Conservation (phyloP, 2,329 filamentous ascomycete species). For the Dactylellina haptotyla region DNA sequence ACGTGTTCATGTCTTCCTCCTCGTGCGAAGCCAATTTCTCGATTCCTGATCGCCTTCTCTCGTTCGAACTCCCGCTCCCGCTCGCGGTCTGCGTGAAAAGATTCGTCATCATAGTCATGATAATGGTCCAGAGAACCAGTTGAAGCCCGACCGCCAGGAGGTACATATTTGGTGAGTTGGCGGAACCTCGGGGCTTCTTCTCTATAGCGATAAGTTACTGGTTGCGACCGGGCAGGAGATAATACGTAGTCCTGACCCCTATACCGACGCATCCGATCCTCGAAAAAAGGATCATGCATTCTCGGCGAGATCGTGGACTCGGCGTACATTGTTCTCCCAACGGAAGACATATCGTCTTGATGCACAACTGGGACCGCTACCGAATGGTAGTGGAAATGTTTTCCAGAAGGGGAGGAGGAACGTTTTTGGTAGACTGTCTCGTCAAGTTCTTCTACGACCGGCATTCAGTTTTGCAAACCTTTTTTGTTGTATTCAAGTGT, state of each 20-base stretch:
- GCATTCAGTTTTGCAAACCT: conserved; percentile 50
- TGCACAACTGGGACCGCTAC: conserved; percentile 35
- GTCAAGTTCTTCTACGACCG: conserved; percentile 53
- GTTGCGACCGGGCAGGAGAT: conserved; percentile 24
- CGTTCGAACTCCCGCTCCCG: conserved; percentile 48
- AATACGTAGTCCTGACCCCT: conserved; percentile 48
- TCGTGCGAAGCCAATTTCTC: conserved; percentile 30
- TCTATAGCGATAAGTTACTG: conserved; percentile 41
- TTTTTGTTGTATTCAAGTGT: conserved; percentile 6
- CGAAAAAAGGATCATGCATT: conserved; percentile 49
- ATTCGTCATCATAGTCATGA: conserved; percentile 45
- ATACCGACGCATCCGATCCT: conserved; percentile 53
- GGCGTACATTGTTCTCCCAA: conserved; percentile 44
- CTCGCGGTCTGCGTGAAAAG: conserved; percentile 50
- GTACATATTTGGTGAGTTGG: conserved; percentile 41
- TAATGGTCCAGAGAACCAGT: conserved; percentile 46
- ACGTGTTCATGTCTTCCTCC: conserved; percentile 52
- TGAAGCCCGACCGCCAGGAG: conserved; percentile 41
- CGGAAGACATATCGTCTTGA: conserved; percentile 49
- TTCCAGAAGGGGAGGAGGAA: conserved; percentile 39
- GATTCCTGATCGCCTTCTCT: conserved; percentile 32
- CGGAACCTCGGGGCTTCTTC: conserved; percentile 51
- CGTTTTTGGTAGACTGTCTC: conserved; percentile 15
- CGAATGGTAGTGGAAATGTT: conserved; percentile 50
- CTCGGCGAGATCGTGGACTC: conserved; percentile 49